Evolutionary conservation across 2,329 filamentous ascomycete genomes (phyloP).

Genomic region (Xylariaceae sp.): DNA sequence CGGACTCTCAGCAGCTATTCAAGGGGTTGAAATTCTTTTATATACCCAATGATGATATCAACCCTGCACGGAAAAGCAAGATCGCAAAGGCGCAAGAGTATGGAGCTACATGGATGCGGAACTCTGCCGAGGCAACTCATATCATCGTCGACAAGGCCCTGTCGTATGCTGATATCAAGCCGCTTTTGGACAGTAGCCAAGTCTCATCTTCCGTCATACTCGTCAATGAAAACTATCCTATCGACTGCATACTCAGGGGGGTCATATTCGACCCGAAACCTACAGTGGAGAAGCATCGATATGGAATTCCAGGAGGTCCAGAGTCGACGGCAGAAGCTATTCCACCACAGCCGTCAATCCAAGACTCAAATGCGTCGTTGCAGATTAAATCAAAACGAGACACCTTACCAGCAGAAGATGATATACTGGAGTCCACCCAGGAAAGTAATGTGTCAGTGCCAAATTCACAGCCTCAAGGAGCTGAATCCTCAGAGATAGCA

Average conservation of each 20-base stretch:
- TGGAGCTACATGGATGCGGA: constrained; percentile 66
- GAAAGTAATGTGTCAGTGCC: constrained; percentile 7
- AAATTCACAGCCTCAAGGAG: constrained; percentile 14
- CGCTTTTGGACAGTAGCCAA: constrained; percentile 42
- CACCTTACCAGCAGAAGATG: background rate
- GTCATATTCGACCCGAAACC: constrained; percentile 54
- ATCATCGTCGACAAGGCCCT: constrained; percentile 70
- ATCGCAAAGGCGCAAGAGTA: constrained; percentile 71
- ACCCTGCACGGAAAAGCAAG: constrained; percentile 59
- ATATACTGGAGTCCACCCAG: constrained; percentile 5
- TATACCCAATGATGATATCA: constrained; percentile 73
- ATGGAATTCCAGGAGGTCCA: constrained; percentile 50
- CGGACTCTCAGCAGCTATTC: constrained; percentile 55
- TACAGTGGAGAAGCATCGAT: constrained; percentile 51
- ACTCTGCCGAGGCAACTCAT: constrained; percentile 62
- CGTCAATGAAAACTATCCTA: constrained; percentile 63
- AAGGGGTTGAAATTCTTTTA: constrained; percentile 64
- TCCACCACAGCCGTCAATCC: constrained; percentile 3
- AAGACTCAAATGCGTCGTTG: constrained; percentile 16
- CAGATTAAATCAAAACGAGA: constrained; percentile 16
- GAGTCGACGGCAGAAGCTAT: constrained; percentile 20
- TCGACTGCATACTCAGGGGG: constrained; percentile 60
- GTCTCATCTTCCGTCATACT: constrained; percentile 43
- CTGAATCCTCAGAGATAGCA: background rate
- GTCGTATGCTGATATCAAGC: constrained; percentile 57